Conservation (phyloP, 2,329 filamentous ascomycete genomes). For the Fusarium sp. region DNA sequence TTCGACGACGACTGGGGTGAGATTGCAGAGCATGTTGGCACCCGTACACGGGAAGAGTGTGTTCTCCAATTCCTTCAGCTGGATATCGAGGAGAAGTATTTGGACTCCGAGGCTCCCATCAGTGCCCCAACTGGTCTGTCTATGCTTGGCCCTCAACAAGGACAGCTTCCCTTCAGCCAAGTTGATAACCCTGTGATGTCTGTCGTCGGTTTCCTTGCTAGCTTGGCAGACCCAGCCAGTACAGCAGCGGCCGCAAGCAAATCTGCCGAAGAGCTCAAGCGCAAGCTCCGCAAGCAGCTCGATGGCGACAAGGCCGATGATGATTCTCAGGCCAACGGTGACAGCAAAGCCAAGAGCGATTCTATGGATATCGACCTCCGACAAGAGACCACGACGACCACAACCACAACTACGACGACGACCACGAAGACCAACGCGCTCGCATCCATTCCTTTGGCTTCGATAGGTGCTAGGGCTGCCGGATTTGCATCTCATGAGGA, state of each 20-base stretch:
- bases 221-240: constrained; percentile 87
- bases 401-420: constrained; percentile 60
- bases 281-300: constrained; percentile 80
- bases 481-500: constrained; percentile 96
- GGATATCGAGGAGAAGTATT: constrained; percentile 96
- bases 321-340: constrained; percentile 65
- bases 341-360: constrained; percentile 66
- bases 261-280: constrained; percentile 86
- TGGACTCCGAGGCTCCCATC: constrained; percentile 74
- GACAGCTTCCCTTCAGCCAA: constrained; percentile 88
- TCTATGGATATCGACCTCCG: constrained; percentile 72
- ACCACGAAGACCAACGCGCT: constrained; percentile 61
- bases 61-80: constrained; percentile 96
- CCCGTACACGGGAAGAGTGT: constrained; percentile 92
- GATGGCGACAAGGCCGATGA: constrained; percentile 60
- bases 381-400: constrained; percentile 63
- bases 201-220: constrained; percentile 92
- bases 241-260: constrained; percentile 91
- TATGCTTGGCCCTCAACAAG: constrained; percentile 76
- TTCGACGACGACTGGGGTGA: constrained; percentile 97
- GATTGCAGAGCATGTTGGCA: constrained; percentile 91
- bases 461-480: constrained; percentile 85
- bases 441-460: constrained; percentile 83
- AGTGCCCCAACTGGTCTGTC: constrained; percentile 67
- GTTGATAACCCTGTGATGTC: constrained; percentile 97